Evolutionary conservation across 129 eudicot genomes (phyloP), one percentile per base, ranked within the genome.

Genomic region (Artemisia tridentata): DNA sequence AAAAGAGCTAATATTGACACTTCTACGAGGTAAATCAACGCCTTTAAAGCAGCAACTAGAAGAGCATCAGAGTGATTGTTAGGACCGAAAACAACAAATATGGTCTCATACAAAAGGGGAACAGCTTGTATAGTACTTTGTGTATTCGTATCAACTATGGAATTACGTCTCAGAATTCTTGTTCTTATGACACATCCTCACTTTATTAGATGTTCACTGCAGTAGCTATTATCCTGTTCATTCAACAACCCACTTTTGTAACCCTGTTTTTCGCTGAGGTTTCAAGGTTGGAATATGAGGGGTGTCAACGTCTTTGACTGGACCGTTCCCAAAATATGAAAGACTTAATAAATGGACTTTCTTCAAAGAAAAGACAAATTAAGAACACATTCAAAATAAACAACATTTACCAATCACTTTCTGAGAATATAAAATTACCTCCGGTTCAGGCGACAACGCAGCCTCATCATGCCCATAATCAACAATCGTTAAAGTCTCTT

Each of bases 391-490:
- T 55, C 58, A 67, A 65, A 4, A 4, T 41, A 17, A 65, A 43
- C 47, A 46, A 17, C 45, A 67, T 67, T 48, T 20, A 48, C 20
- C 57, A 67, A 51, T n/a, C n/a, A n/a, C n/a, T n/a, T n/a, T 34
- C 20, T 34, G 19, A 73, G 10, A 13, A 45, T 25, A 41, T 4
- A 5, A 29, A 19, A 60, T 68, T 72, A 92, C 98, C 98, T 92
- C 98, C 3, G 89, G 80, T 66, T 88, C 96, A 31, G 98, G 98
- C 6, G 98, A 92, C 82, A 86, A 49, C 4, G 89, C 88, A 15
- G 80, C 82, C 72, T 88, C 98, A 81, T 92, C 98, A 31, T 88
- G 96, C 48, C 88, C 95, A 41, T 88, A 91, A 84, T 91, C 96
- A 2, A 91, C 97, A 58, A 86, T 91, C 0, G 88, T 76, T 17